phyloP scores from a whole-genome alignment of 2,329 filamentous ascomycete genomes.

The Penicillium sp. region DNA sequence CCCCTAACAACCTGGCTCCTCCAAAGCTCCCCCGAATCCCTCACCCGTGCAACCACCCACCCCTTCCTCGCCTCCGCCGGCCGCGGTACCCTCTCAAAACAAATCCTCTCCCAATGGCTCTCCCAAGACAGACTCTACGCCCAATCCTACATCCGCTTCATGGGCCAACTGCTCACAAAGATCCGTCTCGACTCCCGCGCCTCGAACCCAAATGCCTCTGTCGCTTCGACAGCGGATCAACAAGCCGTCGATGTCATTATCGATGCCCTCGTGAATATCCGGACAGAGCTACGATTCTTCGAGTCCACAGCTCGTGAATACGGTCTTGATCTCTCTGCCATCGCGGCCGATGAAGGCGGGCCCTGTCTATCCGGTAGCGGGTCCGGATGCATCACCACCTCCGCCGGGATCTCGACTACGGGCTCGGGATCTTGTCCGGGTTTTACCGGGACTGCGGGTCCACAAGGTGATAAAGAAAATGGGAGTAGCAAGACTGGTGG shows the following conservation, averaged over 20 bases:
- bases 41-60: constrained; percentile 61
- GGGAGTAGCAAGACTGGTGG: not conserved
- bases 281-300: constrained; percentile 67
- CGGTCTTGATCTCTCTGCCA: constrained; percentile 51
- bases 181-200: constrained; percentile 50
- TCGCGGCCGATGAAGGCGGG: constrained; percentile 38
- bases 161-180: constrained; percentile 63
- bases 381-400: constrained; percentile 13
- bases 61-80: constrained; percentile 67
- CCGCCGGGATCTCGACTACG: constrained; percentile 15
- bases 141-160: constrained; percentile 67
- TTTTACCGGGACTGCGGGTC: constrained; percentile 32
- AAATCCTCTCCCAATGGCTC: constrained; percentile 64
- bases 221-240: constrained; percentile 45
- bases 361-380: constrained; percentile 22
- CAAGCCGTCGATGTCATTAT: constrained; percentile 63
- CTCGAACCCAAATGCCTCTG: constrained; percentile 30
- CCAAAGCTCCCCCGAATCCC: constrained; percentile 47
- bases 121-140: constrained; percentile 71
- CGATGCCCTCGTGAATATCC: constrained; percentile 64
- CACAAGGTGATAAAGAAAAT: not conserved
- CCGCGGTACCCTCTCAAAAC: constrained; percentile 58
- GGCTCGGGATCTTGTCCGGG: constrained; percentile 22
- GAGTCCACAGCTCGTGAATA: constrained; percentile 63
- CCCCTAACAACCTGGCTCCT: constrained; percentile 61